phyloP scores from a whole-genome alignment of 495 filamentous ascomycete genomes.

The Penicillium salamii region DNA sequence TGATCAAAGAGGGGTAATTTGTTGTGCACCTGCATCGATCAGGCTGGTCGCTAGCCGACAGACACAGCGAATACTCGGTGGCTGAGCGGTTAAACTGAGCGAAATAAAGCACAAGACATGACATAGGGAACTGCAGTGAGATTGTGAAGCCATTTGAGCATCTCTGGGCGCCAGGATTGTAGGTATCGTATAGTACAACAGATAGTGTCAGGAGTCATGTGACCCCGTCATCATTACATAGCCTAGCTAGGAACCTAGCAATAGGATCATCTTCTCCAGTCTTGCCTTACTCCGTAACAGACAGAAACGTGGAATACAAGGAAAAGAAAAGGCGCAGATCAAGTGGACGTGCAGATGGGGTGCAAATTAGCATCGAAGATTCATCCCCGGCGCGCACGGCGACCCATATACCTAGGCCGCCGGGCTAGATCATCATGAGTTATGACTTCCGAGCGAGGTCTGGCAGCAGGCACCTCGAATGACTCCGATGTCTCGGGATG shows the following conservation, averaged over 20 bases:
- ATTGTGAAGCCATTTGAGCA: too few species aligned
- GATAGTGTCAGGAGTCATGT: not conserved
- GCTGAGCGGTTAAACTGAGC: too few species aligned
- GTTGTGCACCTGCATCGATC: too few species aligned
- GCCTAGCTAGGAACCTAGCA: too few species aligned
- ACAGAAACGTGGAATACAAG: too few species aligned
- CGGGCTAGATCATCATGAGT: slow-evolving; percentile 22
- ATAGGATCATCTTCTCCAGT: too few species aligned
- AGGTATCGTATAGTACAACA: slow-evolving; percentile 16
- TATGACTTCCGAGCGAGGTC: slow-evolving; percentile 17
- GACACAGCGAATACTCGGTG: too few species aligned
- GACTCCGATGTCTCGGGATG: slow-evolving; percentile 17
- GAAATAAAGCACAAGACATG: too few species aligned
- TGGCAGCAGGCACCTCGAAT: slow-evolving; percentile 9
- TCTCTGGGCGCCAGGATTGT: not conserved
- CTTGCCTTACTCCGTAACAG: too few species aligned
- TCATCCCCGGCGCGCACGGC: slow-evolving; percentile 31
- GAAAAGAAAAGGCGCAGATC: not conserved
- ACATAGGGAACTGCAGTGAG: not conserved
- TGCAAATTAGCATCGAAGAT: not conserved
- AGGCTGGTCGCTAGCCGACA: too few species aligned
- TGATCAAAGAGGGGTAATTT: too few species aligned
- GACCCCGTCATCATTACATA: too few species aligned
- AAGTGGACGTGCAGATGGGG: not conserved
- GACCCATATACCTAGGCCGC: slow-evolving; percentile 39